Conservation (phyloP, 148 eudicot genomes). For the Chenopodium album region DNA sequence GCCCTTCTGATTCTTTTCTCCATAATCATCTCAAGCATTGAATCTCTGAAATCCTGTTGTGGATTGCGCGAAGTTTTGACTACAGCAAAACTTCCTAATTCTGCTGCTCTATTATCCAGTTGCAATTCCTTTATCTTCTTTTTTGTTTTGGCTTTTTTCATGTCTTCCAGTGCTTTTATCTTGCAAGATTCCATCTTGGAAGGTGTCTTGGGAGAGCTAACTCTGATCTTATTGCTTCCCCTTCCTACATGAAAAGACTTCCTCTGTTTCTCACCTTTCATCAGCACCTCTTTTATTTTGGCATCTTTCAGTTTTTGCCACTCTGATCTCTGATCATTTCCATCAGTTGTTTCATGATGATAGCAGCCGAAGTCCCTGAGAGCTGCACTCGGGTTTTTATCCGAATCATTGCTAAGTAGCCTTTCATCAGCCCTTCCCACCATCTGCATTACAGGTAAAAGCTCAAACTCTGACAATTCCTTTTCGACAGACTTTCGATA, state of each 20-base stretch:
- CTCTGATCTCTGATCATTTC: constrained; percentile 19
- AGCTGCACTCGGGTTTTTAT: neutral
- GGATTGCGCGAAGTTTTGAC: constrained; percentile 67
- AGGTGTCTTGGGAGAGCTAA: constrained; percentile 48
- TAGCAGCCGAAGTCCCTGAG: constrained; percentile 4
- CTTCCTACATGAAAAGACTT: constrained; percentile 41
- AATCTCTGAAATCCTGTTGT: constrained; percentile 58
- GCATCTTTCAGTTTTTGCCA: constrained; percentile 37
- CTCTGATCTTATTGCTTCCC: constrained; percentile 39
- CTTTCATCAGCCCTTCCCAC: constrained; percentile 15
- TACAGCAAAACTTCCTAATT: constrained; percentile 64
- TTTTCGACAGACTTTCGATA: constrained; percentile 23
- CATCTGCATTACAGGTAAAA: constrained; percentile 24
- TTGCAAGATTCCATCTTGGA: constrained; percentile 54
- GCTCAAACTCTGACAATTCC: constrained; percentile 24
- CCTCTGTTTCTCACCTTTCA: constrained; percentile 44
- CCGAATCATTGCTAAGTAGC: neutral
- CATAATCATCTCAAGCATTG: constrained; percentile 86
- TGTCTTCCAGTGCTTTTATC: constrained; percentile 56
- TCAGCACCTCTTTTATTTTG: constrained; percentile 39
- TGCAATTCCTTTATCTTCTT: constrained; percentile 32
- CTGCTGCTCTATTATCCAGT: constrained; percentile 21
- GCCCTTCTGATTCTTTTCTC: constrained; percentile 49
- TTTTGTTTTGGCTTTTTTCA: constrained; percentile 52
- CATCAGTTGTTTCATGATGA: constrained; percentile 15